Evolutionary conservation across 2,329 filamentous ascomycete species (phyloP), one percentile per base, ranked within the genome.

Genomic region (Endothia cerciana): DNA sequence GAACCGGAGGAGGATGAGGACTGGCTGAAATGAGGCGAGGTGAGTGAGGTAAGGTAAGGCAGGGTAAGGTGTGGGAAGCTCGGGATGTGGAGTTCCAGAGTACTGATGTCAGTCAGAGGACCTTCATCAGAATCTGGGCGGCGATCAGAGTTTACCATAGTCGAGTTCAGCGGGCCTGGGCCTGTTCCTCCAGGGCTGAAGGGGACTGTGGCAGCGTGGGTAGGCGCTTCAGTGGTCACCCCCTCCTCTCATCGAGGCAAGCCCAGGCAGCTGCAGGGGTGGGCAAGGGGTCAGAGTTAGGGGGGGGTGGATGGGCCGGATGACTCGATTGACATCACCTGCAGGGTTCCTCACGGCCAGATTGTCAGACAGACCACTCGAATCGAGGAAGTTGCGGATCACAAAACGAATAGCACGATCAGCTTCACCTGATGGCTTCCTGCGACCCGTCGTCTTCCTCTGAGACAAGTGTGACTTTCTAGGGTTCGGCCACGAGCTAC

Each of bases 271-370:
- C n/a, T 33, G 45, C 62, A 64, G 58, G 65, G 41, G 40, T 62
- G 13, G 49, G 17, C 55, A 41, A 51, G 40, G 38, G 57, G 6
- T 17, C 28, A n/a, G 22, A 17, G 22, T 19, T 56, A n/a, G 30
- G 28, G n/a, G 28, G 51, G 33, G 41, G 55, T 58, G 36, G 36
- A 58, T 33, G 36, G 33, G 25, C 33, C 62, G 60, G 65, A 43
- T 67, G 65, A 63, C 61, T 57, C 61, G 51, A 57, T 47, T 61
- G 45, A 61, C 59, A 61, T 61, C 59, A 61, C 59, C 45, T 62
- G 61, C 59, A 60, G 30, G 43, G 33, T 4, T 47, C 6, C 22
- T 53, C 60, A 36, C 38, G 11, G 17, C 19, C 43, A 5, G 15
- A 45, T n/a, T 45, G n/a, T 45, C 43, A 25, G 47, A 51, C n/a